Conservation (phyloP, 2,329 filamentous ascomycete genomes). For the Penicillium brasilianum region DNA sequence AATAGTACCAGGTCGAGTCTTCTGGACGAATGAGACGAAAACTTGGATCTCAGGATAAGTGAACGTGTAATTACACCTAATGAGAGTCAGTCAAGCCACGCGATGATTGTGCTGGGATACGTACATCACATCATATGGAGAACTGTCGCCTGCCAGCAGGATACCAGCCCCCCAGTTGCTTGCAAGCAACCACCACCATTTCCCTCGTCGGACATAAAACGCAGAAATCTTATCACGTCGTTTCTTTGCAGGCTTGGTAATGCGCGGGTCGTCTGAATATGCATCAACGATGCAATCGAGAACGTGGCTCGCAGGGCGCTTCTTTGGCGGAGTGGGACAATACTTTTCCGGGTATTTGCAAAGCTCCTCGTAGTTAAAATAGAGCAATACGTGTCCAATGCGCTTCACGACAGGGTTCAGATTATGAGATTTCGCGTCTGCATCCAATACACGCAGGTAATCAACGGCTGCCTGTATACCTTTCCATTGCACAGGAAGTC, state of each 20-base stretch:
- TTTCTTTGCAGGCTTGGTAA: neutral
- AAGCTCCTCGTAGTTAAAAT: neutral
- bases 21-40: neutral
- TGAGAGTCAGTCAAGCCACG: neutral
- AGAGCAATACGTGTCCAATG: neutral
- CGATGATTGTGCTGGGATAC: too few species aligned
- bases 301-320: neutral
- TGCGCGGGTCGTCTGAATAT: neutral
- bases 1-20: neutral
- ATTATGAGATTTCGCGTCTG: slow-evolving; percentile 1
- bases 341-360: neutral
- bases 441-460: slow-evolving; percentile 14
- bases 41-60: neutral
- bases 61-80: neutral
- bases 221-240: neutral
- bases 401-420: slow-evolving; percentile 2
- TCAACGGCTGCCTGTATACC: slow-evolving; percentile 11
- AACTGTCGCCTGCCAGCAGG: neutral
- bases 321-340: neutral
- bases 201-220: neutral
- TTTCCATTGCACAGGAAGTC: slow-evolving; percentile 14
- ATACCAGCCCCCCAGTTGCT: neutral
- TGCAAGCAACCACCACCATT: neutral
- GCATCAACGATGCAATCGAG: neutral
- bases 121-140: neutral